A percentile compares a stretch with the other conserved stretches of the same genome.
Conservation (phyloP, 305 asterid species). For the Fraxinus velutina region DNA sequence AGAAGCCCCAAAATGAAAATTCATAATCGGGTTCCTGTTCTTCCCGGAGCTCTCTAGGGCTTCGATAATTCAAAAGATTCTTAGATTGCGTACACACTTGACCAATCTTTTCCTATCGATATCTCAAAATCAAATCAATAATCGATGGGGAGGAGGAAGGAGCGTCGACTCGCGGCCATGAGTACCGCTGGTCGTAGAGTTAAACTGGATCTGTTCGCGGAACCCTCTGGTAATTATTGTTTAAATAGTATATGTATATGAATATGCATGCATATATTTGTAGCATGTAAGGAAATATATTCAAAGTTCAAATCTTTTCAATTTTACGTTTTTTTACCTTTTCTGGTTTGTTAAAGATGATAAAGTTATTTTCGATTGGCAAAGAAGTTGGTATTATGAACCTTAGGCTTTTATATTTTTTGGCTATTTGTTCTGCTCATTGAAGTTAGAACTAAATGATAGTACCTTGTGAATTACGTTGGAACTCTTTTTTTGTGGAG, state of each 20-base stretch:
- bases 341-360: neutral
- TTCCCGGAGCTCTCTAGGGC: neutral
- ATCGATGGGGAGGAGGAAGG: slow-evolving; percentile 90
- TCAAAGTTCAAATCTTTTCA: neutral
- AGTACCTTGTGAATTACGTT: neutral
- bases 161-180: slow-evolving; percentile 74
- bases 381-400: neutral
- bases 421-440: neutral
- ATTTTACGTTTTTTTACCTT: neutral
- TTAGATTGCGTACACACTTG: neutral
- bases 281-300: neutral
- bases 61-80: neutral
- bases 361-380: neutral
- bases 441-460: neutral
- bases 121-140: slow-evolving; percentile 3
- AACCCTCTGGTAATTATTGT: slow-evolving; percentile 67
- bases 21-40: neutral
- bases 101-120: neutral
- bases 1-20: neutral
- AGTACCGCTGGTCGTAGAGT: slow-evolving; percentile 72
- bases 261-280: neutral
- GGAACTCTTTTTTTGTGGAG: neutral
- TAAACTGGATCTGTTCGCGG: slow-evolving; percentile 88
- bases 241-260: neutral
- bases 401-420: neutral